Conservation (phyloP, 2,329 filamentous ascomycete genomes). For the Diplodia sapinea region DNA sequence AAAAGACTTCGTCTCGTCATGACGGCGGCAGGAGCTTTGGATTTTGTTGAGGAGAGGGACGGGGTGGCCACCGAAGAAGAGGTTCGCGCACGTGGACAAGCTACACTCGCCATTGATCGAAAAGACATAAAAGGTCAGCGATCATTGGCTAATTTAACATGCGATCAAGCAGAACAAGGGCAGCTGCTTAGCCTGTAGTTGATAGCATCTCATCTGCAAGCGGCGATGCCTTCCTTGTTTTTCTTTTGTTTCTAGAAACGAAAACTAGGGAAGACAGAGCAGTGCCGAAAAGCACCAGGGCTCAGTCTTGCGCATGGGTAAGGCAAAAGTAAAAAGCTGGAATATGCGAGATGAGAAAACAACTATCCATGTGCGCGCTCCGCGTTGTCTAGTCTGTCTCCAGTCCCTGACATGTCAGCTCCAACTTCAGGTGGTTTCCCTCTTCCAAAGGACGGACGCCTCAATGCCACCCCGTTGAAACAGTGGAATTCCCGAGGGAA, state of each 20-base stretch:
- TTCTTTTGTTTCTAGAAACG: background rate
- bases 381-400: no score
- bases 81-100: background rate
- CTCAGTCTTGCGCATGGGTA: no score
- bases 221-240: background rate
- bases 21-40: background rate
- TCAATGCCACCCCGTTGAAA: no score
- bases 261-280: background rate
- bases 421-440: no score
- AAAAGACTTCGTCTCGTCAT: background rate
- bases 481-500: no score
- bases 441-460: no score
- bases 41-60: background rate
- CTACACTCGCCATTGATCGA: background rate
- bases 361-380: no score
- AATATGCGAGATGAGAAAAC: no score
- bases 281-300: background rate
- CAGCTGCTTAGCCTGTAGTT: background rate
- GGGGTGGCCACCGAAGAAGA: background rate
- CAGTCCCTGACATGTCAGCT: no score
- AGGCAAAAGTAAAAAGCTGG: no score
- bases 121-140: background rate
- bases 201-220: background rate
- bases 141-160: background rate
- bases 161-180: background rate